These are phyloP conservation scores for Rhodomyrtus tomentosa DNA, from an alignment of 345 rosid species.

Conservation along the genomic window DNA sequence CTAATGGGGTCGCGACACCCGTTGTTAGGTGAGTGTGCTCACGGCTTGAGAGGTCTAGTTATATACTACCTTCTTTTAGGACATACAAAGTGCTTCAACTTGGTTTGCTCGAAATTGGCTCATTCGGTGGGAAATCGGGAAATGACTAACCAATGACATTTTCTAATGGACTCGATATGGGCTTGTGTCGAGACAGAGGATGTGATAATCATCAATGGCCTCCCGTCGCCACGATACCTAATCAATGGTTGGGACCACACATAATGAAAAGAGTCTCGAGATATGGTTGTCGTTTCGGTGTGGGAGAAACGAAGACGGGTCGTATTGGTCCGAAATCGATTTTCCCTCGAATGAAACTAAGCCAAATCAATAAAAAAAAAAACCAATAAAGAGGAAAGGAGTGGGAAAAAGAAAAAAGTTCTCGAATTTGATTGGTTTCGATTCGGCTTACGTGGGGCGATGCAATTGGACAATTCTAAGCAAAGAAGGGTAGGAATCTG, in stretches of 20 bases:
- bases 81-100: neutral
- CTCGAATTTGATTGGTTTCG: neutral
- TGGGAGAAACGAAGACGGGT: neutral
- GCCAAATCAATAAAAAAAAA: neutral
- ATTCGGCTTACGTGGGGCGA: neutral
- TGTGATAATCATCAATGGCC: neutral
- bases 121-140: neutral
- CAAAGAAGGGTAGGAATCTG: neutral
- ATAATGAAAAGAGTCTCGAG: neutral
- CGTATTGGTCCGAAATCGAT: neutral
- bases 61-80: neutral
- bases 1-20: accelerated
- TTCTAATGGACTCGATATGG: neutral
- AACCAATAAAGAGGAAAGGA: neutral
- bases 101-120: neutral
- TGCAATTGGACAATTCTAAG: neutral
- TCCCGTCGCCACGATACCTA: accelerated
- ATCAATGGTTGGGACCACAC: neutral
- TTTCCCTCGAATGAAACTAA: neutral
- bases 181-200: neutral
- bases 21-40: neutral
- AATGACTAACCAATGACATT: neutral
- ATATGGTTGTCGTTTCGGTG: neutral
- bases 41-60: neutral
- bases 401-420: too few species aligned